Conservation (phyloP, 2,329 filamentous ascomycete species). For the Trichophaea hybrida region DNA sequence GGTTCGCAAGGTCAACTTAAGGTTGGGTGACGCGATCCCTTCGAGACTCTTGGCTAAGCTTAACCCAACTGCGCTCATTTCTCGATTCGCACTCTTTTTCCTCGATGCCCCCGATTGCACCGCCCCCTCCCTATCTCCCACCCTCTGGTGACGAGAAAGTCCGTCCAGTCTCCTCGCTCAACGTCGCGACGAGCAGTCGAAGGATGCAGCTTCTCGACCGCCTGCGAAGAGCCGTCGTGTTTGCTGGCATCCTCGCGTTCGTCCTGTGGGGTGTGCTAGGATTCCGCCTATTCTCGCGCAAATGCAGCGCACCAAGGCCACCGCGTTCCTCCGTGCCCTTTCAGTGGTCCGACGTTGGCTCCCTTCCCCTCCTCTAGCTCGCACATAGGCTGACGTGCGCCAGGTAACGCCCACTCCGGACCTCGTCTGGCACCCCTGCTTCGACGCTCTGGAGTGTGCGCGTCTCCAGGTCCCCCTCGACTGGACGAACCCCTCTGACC, state of each 20-base stretch:
- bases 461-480: conserved; percentile 35
- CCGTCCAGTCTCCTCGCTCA: background rate
- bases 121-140: background rate
- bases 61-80: background rate
- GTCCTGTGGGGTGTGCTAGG: conserved; percentile 4
- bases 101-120: background rate
- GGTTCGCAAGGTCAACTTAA: too few relatives aligned
- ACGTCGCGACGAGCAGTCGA: background rate
- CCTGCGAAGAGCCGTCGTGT: background rate
- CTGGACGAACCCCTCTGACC: conserved; percentile 30
- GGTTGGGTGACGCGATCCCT: too few relatives aligned
- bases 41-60: too few relatives aligned
- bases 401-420: conserved; percentile 30
- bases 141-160: background rate
- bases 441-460: conserved; percentile 33
- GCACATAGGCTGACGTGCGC: background rate
- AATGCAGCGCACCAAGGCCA: background rate
- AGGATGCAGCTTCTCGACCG: background rate
- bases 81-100: background rate
- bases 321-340: background rate
- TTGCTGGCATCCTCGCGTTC: conserved; percentile 3
- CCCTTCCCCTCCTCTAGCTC: background rate
- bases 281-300: background rate
- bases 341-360: background rate
- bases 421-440: conserved; percentile 34